These are phyloP conservation scores for Lanmaoa rubissima DNA, from an alignment of 768 basidiomycete genomes.

Conservation along the genomic window DNA sequence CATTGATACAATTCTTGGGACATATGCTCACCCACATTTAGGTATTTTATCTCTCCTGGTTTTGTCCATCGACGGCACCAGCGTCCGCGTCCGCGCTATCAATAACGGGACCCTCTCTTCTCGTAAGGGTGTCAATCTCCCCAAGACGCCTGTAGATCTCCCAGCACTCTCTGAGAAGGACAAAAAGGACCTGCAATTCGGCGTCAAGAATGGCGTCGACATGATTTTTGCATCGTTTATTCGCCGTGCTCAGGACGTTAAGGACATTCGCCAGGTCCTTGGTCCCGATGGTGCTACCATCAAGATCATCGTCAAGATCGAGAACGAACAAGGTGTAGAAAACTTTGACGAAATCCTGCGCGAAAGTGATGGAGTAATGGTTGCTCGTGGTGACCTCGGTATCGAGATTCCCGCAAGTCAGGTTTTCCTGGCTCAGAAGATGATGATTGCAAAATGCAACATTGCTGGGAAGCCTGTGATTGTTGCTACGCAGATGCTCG, in stretches of 20 bases:
- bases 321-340: conserved; percentile 97
- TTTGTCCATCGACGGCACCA: conserved; percentile 78
- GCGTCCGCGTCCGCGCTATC: conserved; percentile 78
- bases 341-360: conserved; percentile 99
- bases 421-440: conserved; percentile 99
- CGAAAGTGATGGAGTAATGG: conserved; percentile 98
- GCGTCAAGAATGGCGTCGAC: conserved; percentile 97
- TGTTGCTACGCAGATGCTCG: conserved; percentile 99
- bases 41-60: conserved; percentile 93
- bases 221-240: conserved; percentile 99
- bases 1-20: not conserved
- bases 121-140: conserved; percentile 98
- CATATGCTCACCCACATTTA: conserved; percentile 1
- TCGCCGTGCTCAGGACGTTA: conserved; percentile 91
- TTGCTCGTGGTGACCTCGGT: conserved; percentile 97
- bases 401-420: conserved; percentile 99
- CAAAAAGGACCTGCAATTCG: conserved; percentile 91
- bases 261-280: conserved; percentile 88
- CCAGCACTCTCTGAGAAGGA: conserved; percentile 98
- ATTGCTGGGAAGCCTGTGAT: conserved; percentile 97
- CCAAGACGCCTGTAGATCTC: conserved; percentile 96
- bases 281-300: conserved; percentile 94
- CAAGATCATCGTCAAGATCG: conserved; percentile 99
- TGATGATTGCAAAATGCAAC: conserved; percentile 99
- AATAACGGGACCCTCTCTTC: conserved; percentile 94